phyloP scores from a whole-genome alignment of 495 filamentous ascomycete genomes.

The Penicillium roqueforti region DNA sequence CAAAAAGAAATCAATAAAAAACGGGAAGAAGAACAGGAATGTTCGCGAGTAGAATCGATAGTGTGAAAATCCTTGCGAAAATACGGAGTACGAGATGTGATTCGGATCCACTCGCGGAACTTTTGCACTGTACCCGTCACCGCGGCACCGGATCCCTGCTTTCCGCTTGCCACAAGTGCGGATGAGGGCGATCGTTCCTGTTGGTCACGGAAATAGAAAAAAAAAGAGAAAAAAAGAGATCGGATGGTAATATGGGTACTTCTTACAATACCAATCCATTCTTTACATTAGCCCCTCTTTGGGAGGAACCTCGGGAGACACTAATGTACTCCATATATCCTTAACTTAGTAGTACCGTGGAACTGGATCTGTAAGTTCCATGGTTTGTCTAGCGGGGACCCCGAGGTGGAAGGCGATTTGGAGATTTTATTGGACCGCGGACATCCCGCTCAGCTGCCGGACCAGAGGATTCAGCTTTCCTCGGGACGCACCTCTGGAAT shows the following conservation, averaged over 20 bases:
- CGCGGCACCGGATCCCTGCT: constrained; percentile 37
- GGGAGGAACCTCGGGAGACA: background rate
- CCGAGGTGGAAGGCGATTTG: background rate
- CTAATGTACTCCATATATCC: constrained; percentile 10
- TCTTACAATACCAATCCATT: background rate
- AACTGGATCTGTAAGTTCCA: constrained; percentile 6
- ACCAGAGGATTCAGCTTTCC: background rate
- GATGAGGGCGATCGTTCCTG: constrained; percentile 17
- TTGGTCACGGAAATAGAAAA: constrained; percentile 18
- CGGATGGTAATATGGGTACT: too few species aligned
- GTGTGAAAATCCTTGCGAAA: constrained; percentile 22
- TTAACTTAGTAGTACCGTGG: constrained; percentile 14
- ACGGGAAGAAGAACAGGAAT: background rate
- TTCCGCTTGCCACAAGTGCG: constrained; percentile 32
- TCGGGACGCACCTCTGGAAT: background rate
- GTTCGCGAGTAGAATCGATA: constrained; percentile 33
- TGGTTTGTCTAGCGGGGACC: constrained; percentile 11
- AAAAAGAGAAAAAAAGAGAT: background rate
- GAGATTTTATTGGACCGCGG: constrained; percentile 15
- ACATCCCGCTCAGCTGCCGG: constrained; percentile 7
- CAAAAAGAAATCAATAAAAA: background rate
- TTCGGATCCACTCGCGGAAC: constrained; percentile 16
- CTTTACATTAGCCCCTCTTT: background rate
- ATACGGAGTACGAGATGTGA: constrained; percentile 13
- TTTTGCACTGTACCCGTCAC: constrained; percentile 33